These are phyloP conservation scores for Nakaseomyces kungkrabaensis DNA, from an alignment of 1,139 yeast genomes.

Conservation along the genomic window DNA sequence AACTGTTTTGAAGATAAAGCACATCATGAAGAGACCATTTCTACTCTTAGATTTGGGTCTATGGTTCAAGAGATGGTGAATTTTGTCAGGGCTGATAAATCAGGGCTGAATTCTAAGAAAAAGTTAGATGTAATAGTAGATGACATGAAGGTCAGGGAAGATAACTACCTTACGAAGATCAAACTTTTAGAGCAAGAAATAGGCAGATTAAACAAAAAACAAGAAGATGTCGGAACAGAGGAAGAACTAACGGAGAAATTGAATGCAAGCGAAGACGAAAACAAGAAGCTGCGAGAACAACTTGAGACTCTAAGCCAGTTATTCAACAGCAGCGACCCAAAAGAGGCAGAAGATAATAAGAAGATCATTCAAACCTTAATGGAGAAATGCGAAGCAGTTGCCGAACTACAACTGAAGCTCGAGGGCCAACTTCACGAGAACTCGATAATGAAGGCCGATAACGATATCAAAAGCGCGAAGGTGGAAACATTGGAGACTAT, in stretches of 20 bases:
- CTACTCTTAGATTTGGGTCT: conserved; percentile 72
- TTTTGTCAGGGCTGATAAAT: conserved; percentile 50
- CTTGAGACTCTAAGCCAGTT: conserved; percentile 33
- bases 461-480: conserved; percentile 9
- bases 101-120: conserved; percentile 53
- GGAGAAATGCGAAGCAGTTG: conserved; percentile 19
- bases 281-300: conserved; percentile 37
- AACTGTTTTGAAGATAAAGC: conserved; percentile 63
- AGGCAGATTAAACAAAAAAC: conserved; percentile 42
- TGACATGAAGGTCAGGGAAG: conserved; percentile 41
- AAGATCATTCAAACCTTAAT: conserved; percentile 12
- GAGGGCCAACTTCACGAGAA: conserved; percentile 14
- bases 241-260: conserved; percentile 28
- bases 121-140: conserved; percentile 39
- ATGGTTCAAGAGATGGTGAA: conserved; percentile 68
- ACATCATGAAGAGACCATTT: conserved; percentile 61
- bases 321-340: conserved; percentile 12
- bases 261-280: conserved; percentile 36
- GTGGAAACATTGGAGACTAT: conserved; percentile 13
- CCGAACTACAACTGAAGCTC: conserved; percentile 14
- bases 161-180: conserved; percentile 36
- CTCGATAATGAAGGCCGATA: conserved; percentile 7
- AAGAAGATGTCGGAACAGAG: conserved; percentile 16
- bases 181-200: conserved; percentile 45
- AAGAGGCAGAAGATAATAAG: conserved; percentile 4